Conservation (phyloP, 108 stramenopile species). For the Skeletonema potamos region DNA sequence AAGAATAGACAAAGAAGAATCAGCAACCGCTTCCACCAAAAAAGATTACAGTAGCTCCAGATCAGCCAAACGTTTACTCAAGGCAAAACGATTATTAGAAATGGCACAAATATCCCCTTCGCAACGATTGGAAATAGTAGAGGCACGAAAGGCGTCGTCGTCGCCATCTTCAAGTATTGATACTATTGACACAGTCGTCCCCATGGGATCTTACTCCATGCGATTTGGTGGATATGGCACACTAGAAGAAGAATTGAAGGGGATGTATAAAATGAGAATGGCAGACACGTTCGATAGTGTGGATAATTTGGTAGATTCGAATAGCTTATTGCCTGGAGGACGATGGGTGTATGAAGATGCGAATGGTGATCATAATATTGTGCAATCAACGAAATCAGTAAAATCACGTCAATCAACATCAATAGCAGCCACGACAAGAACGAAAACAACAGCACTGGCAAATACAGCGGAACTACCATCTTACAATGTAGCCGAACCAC, state of each 20-base stretch:
- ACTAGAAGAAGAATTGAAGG: constrained; percentile 11
- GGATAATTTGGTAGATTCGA: constrained; percentile 43
- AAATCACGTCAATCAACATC: background rate
- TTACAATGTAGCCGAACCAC: constrained; percentile 87
- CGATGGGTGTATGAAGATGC: constrained; percentile 14
- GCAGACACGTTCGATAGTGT: constrained; percentile 47
- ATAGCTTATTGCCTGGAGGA: constrained; percentile 41
- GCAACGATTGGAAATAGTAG: constrained; percentile 31
- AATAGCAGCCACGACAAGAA: background rate
- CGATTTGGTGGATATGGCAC: constrained; percentile 17
- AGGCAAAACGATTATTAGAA: constrained; percentile 34
- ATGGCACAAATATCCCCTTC: constrained; percentile 45
- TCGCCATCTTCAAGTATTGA: no score
- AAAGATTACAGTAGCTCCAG: background rate
- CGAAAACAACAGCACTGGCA: background rate
- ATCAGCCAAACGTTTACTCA: constrained; percentile 23
- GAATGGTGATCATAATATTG: background rate
- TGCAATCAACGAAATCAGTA: background rate
- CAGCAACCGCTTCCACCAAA: background rate
- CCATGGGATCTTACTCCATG: constrained; percentile 24
- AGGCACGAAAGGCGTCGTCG: background rate
- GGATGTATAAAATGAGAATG: constrained; percentile 36
- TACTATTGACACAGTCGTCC: constrained; percentile 6
- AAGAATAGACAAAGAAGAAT: no score
- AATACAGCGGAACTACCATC: background rate